Base-by-base conservation (phyloP, 768 basidiomycete species). In the Suillus spraguei region DNA sequence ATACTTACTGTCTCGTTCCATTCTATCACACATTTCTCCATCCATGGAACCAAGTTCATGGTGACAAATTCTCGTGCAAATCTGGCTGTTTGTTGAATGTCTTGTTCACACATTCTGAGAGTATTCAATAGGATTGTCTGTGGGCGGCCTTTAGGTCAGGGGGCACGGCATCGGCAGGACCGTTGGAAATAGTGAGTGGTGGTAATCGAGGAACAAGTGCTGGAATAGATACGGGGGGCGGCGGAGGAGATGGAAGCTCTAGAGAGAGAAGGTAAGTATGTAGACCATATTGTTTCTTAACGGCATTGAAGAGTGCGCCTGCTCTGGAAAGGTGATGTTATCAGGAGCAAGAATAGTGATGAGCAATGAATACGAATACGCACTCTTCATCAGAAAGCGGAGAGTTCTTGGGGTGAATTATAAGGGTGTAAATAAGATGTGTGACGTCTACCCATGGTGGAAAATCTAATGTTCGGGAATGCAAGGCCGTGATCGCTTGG, bases 41-140 rank as follows among this genome's bases (percentile, higher is more conserved):
- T 96, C 93, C 93, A 98, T 1, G 96, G 96, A 3, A 98, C 74
- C 52, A 99, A 76, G 71, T 92, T 95, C 87, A 92, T 94, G 13
- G 89, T 87, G 4, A 94, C 82, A 68, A 98, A 90, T 74, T 97
- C 96, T 52, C 95, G 85, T 11, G 93, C 83, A 69, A 98, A 94
- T 60, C 86, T 84, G 0, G 87, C 87, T 7, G 88, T 85, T 67
- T 87, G 84, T 60, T 89, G 84, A 16, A 94, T 90, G 76, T 97
- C 95, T 54, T 78, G 76, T 68, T 94, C 87, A 10, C 79, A 80
- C 78, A 95, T 78, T 38, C 78, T 76, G 44, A 94, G 68, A 11
- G 74, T 72, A 58, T 76, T 77, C 16, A 73, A 65, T 28, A 65
- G 59, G n/a, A 24, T 54, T 6, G 53, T 56, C 41, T 39, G 60